Conservation (phyloP, 805 yeast genomes). For the Teunomyces stri region DNA sequence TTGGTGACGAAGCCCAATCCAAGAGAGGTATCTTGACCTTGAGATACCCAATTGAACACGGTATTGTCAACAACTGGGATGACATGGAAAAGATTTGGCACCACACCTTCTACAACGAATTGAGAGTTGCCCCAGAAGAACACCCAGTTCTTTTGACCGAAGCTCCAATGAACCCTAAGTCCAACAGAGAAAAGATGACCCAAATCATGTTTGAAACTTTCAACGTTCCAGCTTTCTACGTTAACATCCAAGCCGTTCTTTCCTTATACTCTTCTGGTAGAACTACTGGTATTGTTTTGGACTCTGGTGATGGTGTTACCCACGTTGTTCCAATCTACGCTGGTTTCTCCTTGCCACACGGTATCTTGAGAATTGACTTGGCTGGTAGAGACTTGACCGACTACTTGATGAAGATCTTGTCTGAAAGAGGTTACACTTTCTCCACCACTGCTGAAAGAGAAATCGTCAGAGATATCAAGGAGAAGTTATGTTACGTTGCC, state of each 20-base stretch:
- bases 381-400: constrained; percentile 99
- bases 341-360: constrained; percentile 99
- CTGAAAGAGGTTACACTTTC: constrained; percentile 99
- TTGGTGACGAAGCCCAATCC: constrained; percentile 99
- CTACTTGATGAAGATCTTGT: constrained; percentile 95
- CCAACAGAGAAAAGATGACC: constrained; percentile 99
- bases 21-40: constrained; percentile 99
- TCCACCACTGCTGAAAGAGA: constrained; percentile 99
- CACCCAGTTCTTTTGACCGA: constrained; percentile 99
- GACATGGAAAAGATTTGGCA: constrained; percentile 99
- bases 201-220: constrained; percentile 99
- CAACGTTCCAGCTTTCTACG: constrained; percentile 99
- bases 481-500: constrained; percentile 98
- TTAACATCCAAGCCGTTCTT: constrained; percentile 96
- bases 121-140: constrained; percentile 99
- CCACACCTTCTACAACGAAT: constrained; percentile 99
- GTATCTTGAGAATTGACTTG: constrained; percentile 96
- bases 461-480: constrained; percentile 92
- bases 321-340: constrained; percentile 99
- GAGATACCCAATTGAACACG: constrained; percentile 99
- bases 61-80: constrained; percentile 99
- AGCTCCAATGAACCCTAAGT: constrained; percentile 99
- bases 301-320: constrained; percentile 99
- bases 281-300: constrained; percentile 99
- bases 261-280: constrained; percentile 99